These are phyloP conservation scores for Sicyos edulis DNA, from an alignment of 306 rosid genomes.

Conservation along the genomic window DNA sequence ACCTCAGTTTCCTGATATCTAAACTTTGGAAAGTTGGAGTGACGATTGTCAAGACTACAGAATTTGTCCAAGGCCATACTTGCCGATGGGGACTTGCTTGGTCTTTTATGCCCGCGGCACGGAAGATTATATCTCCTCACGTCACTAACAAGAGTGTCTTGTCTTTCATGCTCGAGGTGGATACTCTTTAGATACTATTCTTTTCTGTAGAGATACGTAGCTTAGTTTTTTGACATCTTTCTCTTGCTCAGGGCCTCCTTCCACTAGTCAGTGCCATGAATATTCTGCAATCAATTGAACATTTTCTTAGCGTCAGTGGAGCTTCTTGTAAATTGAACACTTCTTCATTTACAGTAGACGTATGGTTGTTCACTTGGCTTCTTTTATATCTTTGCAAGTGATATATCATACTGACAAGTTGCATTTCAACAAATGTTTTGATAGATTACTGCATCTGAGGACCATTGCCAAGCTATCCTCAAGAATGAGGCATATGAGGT, in stretches of 20 bases:
- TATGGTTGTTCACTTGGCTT: constrained; percentile 32
- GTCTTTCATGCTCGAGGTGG: constrained; percentile 62
- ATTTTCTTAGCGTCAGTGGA: constrained; percentile 42
- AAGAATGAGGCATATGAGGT: constrained; percentile 35
- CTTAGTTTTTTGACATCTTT: constrained; percentile 18
- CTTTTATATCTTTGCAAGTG: background rate
- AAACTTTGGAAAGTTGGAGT: constrained; percentile 82
- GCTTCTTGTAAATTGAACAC: constrained; percentile 54
- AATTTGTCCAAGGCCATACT: constrained; percentile 83
- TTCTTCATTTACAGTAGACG: constrained; percentile 65
- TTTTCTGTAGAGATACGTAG: background rate
- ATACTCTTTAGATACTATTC: background rate
- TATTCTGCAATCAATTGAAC: constrained; percentile 57
- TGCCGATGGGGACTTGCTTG: constrained; percentile 90
- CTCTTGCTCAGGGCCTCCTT: constrained; percentile 49
- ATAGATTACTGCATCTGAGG: constrained; percentile 46
- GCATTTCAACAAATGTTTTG: constrained; percentile 18
- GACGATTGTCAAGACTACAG: constrained; percentile 73
- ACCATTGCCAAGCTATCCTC: constrained; percentile 45
- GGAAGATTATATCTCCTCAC: constrained; percentile 37
- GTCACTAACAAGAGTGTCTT: constrained; percentile 45
- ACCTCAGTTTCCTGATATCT: constrained; percentile 45
- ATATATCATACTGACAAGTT: constrained; percentile 20
- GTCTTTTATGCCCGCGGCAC: constrained; percentile 66
- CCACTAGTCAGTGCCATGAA: constrained; percentile 58